Conservation (phyloP, 2,329 filamentous ascomycete species). For the Emydomyces testavorans region DNA sequence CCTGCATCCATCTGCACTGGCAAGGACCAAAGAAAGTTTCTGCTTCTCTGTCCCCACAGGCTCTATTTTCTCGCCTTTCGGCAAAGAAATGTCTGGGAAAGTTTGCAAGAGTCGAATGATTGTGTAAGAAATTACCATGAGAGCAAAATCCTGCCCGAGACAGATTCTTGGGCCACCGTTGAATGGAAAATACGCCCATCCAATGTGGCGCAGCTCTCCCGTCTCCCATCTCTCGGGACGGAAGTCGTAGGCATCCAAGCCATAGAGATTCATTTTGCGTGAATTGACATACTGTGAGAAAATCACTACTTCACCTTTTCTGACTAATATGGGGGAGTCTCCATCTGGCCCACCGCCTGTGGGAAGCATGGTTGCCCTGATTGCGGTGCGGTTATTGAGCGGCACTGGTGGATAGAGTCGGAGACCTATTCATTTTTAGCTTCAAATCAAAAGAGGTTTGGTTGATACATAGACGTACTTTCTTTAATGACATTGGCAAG, state of each 20-base stretch:
- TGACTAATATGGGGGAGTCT: constrained; percentile 50
- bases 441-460: background rate
- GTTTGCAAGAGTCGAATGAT: constrained; percentile 15
- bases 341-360: constrained; percentile 51
- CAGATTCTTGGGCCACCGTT: constrained; percentile 43
- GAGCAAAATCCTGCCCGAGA: constrained; percentile 48
- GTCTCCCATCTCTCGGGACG: constrained; percentile 53
- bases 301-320: constrained; percentile 52
- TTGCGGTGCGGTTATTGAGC: constrained; percentile 33
- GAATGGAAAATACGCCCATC: constrained; percentile 44
- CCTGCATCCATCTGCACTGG: constrained; percentile 20
- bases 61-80: constrained; percentile 15
- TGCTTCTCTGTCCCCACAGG: constrained; percentile 20
- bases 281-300: constrained; percentile 65
- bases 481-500: constrained; percentile 40
- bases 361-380: constrained; percentile 35
- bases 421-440: constrained; percentile 38
- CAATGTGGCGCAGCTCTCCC: constrained; percentile 30
- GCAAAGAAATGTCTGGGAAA: constrained; percentile 13
- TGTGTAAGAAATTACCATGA: constrained; percentile 43
- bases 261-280: constrained; percentile 51
- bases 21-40: constrained; percentile 18
- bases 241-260: constrained; percentile 24
- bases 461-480: constrained; percentile 17
- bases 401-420: constrained; percentile 40